Percentiles rank a stretch among this genome's conserved stretches.
These are phyloP conservation scores for Pythium sp. DNA, from an alignment of 352 stramenopile species.

Conservation along the genomic window DNA sequence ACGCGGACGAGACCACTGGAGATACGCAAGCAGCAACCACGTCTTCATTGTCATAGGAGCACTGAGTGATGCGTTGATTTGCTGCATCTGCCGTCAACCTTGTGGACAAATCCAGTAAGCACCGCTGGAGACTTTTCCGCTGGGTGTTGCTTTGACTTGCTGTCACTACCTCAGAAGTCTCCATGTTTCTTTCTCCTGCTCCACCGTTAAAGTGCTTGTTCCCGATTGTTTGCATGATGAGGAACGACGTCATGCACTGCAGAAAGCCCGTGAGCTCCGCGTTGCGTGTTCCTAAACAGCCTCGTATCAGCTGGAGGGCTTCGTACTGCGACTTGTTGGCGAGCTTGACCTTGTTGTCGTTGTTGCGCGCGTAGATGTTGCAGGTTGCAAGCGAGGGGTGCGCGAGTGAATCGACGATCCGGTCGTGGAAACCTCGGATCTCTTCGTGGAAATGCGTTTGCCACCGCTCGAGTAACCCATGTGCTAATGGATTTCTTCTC, in stretches of 20 bases:
- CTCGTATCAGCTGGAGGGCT: not conserved
- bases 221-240: constrained; percentile 14
- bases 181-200: not conserved
- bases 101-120: constrained; percentile 7
- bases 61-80: not conserved
- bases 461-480: constrained; percentile 27
- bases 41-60: not conserved
- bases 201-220: not conserved
- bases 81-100: not conserved
- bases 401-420: constrained; percentile 4
- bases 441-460: constrained; percentile 29
- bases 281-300: not conserved
- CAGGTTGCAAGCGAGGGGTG: not conserved
- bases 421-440: constrained; percentile 21
- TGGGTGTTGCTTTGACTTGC: not conserved
- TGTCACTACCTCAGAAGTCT: not conserved
- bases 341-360: constrained; percentile 12
- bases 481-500: not conserved
- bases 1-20: constrained; percentile 3
- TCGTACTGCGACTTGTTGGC: constrained; percentile 9
- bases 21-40: not conserved
- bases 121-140: not conserved
- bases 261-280: not conserved
- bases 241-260: constrained; percentile 18
- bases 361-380: constrained; percentile 16